Evolutionary conservation across 495 filamentous ascomycete genomes (phyloP).

Genomic region (Hypomontagnella submonticulosa): DNA sequence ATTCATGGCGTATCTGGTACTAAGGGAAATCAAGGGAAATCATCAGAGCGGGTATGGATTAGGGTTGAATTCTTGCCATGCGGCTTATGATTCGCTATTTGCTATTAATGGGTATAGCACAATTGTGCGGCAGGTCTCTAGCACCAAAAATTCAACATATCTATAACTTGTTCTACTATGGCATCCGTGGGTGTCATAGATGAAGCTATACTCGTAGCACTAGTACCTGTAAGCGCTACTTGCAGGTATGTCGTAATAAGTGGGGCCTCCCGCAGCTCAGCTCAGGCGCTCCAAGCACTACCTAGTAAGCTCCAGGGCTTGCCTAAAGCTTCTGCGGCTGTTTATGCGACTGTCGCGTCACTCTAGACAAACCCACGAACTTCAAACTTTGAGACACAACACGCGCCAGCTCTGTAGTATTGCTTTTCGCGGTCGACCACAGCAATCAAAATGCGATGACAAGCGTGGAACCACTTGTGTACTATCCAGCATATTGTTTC

Average conservation of each 20-base stretch:
- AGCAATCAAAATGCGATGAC: constrained; percentile 63
- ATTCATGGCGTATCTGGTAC: constrained; percentile 38
- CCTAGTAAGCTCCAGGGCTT: too few species aligned
- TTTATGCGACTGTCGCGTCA: constrained; percentile 22
- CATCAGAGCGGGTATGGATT: constrained; percentile 10
- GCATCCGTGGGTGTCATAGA: too few species aligned
- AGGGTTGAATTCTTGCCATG: constrained; percentile 5
- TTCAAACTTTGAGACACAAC: constrained; percentile 30
- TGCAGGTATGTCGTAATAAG: constrained; percentile 9
- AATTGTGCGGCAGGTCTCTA: too few species aligned
- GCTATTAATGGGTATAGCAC: too few species aligned
- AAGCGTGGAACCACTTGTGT: constrained; percentile 45
- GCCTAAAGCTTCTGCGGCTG: too few species aligned
- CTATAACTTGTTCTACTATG: too few species aligned
- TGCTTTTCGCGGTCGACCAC: constrained; percentile 24
- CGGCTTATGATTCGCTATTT: constrained; percentile 2
- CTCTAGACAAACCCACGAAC: constrained; percentile 1
- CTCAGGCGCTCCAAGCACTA: too few species aligned
- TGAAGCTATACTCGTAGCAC: too few species aligned
- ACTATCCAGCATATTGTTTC: constrained; percentile 88
- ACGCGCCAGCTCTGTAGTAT: constrained; percentile 8
- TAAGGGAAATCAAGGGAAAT: constrained; percentile 26
- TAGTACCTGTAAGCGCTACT: neutral
- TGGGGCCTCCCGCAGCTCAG: constrained; percentile 19
- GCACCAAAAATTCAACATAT: too few species aligned